Evolutionary conservation across 208 protist genomes (phyloP).

Genomic region (Acanthamoeba triangularis): DNA sequence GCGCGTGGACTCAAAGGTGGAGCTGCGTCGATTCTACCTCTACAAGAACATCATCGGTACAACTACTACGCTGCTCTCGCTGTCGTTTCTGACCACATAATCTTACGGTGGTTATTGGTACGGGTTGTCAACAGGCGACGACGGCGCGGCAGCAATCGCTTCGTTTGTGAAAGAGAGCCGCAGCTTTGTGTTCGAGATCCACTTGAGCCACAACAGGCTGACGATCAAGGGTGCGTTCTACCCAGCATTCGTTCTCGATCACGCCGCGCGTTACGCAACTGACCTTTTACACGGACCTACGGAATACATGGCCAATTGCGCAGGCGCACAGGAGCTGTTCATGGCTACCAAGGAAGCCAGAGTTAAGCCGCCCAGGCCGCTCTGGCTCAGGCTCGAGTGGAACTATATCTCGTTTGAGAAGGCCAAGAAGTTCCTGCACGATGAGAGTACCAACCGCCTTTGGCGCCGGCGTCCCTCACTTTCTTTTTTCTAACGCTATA

Average conservation of each 20-base stretch:
- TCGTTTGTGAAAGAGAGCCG: constrained; percentile 2
- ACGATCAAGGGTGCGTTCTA: background rate
- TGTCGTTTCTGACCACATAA: background rate
- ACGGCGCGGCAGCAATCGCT: background rate
- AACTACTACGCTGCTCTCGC: background rate
- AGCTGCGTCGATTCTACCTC: constrained; percentile 12
- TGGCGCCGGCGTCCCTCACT: no score
- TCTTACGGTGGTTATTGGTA: background rate
- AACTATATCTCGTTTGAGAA: constrained; percentile 29
- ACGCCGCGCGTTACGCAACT: background rate
- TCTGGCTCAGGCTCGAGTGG: constrained; percentile 30
- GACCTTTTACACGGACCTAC: background rate
- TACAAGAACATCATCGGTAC: constrained; percentile 41
- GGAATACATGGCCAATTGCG: background rate
- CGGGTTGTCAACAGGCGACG: background rate
- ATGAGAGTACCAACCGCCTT: background rate
- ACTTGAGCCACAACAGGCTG: constrained; percentile 16
- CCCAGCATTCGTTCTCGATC: background rate
- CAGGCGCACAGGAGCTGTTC: constrained; percentile 17
- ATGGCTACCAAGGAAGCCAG: background rate
- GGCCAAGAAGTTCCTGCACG: background rate
- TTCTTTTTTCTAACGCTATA: background rate
- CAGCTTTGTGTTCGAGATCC: background rate
- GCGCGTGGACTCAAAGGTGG: background rate
- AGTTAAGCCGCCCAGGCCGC: background rate